phyloP scores from a whole-genome alignment of 257 asterid species.

The Forsythia suspensa region DNA sequence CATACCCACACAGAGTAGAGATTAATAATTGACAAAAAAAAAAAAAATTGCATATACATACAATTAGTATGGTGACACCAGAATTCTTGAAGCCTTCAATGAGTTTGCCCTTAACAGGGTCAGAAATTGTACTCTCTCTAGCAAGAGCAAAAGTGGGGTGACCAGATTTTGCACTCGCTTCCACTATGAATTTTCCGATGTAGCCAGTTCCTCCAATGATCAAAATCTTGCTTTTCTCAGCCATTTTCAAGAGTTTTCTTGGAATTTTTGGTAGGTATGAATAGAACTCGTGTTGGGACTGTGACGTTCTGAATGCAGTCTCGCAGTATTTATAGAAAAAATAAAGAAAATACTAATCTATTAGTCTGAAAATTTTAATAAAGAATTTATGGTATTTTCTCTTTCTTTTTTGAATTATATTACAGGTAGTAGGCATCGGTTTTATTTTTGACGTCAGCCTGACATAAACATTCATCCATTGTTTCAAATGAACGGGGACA shows the following conservation, averaged over 20 bases:
- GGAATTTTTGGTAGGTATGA: neutral
- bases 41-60: constrained; percentile 17
- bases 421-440: too few species aligned
- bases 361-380: too few species aligned
- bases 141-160: constrained; percentile 74
- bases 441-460: too few species aligned
- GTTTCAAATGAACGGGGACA: neutral
- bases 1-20: neutral
- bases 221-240: constrained; percentile 73
- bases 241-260: constrained; percentile 39
- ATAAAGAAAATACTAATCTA: neutral
- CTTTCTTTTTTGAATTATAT: too few species aligned
- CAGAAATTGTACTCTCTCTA: constrained; percentile 51
- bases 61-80: constrained; percentile 61
- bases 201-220: constrained; percentile 89
- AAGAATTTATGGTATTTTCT: too few species aligned
- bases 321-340: neutral
- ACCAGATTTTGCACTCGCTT: constrained; percentile 67
- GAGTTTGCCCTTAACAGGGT: constrained; percentile 66
- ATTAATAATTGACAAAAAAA: neutral
- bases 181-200: constrained; percentile 69
- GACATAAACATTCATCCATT: too few species aligned
- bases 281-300: neutral
- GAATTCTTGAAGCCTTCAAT: constrained; percentile 57
- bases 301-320: neutral